Evolutionary conservation across 2,329 filamentous ascomycete genomes (phyloP).

Genomic region (Lachnellula subtilissima): DNA sequence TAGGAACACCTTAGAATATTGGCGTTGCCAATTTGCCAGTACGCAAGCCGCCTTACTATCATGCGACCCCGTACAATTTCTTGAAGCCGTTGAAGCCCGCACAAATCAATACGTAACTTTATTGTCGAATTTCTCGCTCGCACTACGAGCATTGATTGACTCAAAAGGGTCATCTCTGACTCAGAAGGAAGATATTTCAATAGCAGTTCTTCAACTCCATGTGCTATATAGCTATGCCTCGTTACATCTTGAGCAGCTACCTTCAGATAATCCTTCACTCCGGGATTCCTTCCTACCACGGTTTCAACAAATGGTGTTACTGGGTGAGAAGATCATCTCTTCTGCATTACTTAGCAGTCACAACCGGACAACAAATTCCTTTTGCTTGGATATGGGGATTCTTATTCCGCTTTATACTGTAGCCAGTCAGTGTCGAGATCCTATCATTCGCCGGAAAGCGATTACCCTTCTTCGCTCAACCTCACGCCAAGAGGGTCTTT

Average conservation of each 20-base stretch:
- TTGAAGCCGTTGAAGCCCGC: neutral
- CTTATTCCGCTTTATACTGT: slow-evolving; percentile 60
- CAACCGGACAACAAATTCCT: slow-evolving; percentile 29
- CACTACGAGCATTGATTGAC: slow-evolving; percentile 1
- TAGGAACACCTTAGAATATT: slow-evolving; percentile 8
- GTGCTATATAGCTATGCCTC: slow-evolving; percentile 3
- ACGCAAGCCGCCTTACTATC: neutral
- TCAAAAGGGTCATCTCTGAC: slow-evolving; percentile 5
- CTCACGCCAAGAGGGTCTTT: slow-evolving; percentile 60
- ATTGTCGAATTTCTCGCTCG: slow-evolving; percentile 4
- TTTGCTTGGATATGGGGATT: slow-evolving; percentile 58
- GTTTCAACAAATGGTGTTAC: slow-evolving; percentile 5
- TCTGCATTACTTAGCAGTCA: neutral
- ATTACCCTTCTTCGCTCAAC: slow-evolving; percentile 55
- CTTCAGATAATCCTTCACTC: neutral
- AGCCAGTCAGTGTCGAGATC: slow-evolving; percentile 58
- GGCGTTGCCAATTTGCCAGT: neutral
- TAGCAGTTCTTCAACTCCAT: slow-evolving; percentile 11
- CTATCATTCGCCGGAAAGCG: slow-evolving; percentile 50
- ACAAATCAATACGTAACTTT: slow-evolving; percentile 1
- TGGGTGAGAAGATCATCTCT: slow-evolving; percentile 7
- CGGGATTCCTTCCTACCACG: slow-evolving; percentile 3
- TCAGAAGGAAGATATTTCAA: slow-evolving; percentile 9
- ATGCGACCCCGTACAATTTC: neutral
- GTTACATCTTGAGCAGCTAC: slow-evolving; percentile 5